Base-by-base conservation (phyloP, 148 eudicot species). In the Nyssa sinensis region DNA sequence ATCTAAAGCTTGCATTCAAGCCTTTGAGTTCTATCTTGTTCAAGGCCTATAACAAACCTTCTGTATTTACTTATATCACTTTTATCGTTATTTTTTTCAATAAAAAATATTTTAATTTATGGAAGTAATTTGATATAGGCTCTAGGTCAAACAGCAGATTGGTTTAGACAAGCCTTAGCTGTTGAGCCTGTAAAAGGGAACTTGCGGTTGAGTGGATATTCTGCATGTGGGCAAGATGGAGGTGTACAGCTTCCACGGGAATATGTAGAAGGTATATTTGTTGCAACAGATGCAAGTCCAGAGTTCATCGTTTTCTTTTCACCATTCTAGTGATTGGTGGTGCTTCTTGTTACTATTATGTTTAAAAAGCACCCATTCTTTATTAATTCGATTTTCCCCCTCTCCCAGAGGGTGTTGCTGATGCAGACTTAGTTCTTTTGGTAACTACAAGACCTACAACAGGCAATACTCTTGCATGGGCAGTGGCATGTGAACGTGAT, bases 191-290 rank as follows among this genome's bases (percentile, higher is more conserved):
- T 95, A 53, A 90, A 78, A 77, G 98, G 98, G 44, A 92, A 91
- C 82, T 89, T 95, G 80, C 88, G 94, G 77, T 73, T 95, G 81
- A 95, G 98, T 88, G 98, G 98, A 74, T 95, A 95, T 80, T 95
- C 98, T 69, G 97, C 98, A 47, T 95, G 98, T 85, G 98, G 98
- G 44, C 98, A 95, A 85, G 98, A 95, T 75, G 99, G 99, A 65
- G 99, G 99, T 12, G 99, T 95, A 59, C 97, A 92, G 76, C 97
- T 95, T 74, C 99, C 99, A 63, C 80, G 96, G 53, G 85, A 91
- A 83, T 95, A 92, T 76, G 88, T 95, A 12, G 99, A 95, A 87
- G 99, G 99, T 95, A 84, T 35, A 5, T 64, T 57, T 74, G 32
- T 76, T 75, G 31, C 53, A 64, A 62, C 33, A 39, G 41, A 44